These are phyloP conservation scores for Saturnispora dispora DNA, from an alignment of 805 yeast genomes.

Conservation along the genomic window DNA sequence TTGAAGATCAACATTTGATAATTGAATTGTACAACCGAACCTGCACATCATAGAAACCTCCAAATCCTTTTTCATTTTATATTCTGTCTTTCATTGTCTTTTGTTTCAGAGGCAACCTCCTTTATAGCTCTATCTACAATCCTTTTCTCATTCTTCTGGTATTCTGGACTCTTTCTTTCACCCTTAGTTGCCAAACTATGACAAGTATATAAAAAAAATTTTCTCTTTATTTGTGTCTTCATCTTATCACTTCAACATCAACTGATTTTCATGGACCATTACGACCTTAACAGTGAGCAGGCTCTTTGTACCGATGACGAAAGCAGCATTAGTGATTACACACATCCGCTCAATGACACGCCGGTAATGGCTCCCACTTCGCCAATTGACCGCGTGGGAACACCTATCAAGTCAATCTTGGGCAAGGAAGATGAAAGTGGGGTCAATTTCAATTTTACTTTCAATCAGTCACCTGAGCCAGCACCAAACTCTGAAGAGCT, in stretches of 20 bases:
- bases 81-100: neutral
- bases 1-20: too few relatives aligned
- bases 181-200: neutral
- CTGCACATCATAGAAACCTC: neutral
- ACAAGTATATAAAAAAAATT: neutral
- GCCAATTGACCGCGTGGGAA: constrained; percentile 28
- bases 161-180: neutral
- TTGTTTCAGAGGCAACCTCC: neutral
- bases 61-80: neutral
- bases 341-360: constrained; percentile 62
- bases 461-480: neutral
- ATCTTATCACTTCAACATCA: neutral
- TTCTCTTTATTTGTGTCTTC: neutral
- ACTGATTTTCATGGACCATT: neutral
- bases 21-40: neutral
- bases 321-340: neutral
- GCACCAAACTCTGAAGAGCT: neutral
- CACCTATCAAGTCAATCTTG: neutral
- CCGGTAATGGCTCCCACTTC: constrained; percentile 56
- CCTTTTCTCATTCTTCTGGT: too few relatives aligned
- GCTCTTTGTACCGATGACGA: neutral
- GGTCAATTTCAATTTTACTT: constrained; percentile 2
- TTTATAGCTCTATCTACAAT: neutral
- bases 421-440: constrained; percentile 1
- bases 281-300: neutral